Conservation (phyloP, 345 rosid species). For the Ceriops decandra region DNA sequence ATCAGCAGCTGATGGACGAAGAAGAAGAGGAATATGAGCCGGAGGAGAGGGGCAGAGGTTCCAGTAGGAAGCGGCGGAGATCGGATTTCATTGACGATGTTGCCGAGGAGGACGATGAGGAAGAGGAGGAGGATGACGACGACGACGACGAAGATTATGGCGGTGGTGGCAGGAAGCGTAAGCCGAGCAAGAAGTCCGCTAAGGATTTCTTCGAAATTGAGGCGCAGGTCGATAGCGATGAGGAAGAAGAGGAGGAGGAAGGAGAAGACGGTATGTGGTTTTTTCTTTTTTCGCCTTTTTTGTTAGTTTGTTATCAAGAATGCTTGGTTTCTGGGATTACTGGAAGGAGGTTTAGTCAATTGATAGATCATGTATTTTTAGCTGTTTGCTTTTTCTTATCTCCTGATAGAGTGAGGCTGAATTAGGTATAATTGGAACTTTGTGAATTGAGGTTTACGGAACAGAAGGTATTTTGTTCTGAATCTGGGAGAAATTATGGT, state of each 20-base stretch:
- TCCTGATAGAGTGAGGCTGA: no score
- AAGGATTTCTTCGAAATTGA: constrained; percentile 54
- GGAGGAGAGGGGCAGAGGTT: constrained; percentile 25
- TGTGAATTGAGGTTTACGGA: no score
- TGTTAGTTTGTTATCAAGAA: neutral
- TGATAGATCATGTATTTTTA: no score
- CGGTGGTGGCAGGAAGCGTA: constrained; percentile 32
- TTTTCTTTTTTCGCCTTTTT: neutral
- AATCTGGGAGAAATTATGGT: no score
- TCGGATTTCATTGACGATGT: constrained; percentile 73
- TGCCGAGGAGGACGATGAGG: constrained; percentile 87
- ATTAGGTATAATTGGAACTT: no score
- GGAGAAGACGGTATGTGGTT: constrained; percentile 57
- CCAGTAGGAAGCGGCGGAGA: constrained; percentile 63
- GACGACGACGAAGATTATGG: constrained; percentile 59
- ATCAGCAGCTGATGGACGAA: constrained; percentile 33
- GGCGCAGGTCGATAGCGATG: constrained; percentile 80
- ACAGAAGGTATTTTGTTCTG: no score
- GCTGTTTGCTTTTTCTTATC: no score
- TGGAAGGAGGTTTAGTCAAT: neutral
- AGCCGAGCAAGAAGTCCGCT: constrained; percentile 40
- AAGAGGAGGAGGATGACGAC: constrained; percentile 62
- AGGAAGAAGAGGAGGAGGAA: constrained; percentile 84
- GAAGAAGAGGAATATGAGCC: constrained; percentile 37
- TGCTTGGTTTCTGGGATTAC: neutral